Percentiles rank a stretch among this genome's conserved stretches.
Conservation (phyloP, 331 rosid genomes). For the Pyracantha coccinea region DNA sequence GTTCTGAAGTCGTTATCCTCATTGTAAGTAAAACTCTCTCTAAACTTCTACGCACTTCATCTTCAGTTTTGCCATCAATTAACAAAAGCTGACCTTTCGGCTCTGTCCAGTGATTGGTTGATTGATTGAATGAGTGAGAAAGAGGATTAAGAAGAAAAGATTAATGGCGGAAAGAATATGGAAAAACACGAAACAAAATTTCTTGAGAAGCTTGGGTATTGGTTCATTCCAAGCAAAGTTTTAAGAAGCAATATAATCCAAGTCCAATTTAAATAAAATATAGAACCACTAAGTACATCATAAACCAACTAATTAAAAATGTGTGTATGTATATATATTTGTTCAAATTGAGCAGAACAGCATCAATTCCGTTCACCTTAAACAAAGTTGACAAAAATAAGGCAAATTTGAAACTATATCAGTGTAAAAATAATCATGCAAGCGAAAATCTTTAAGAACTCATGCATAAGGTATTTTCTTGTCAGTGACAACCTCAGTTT, state of each 20-base stretch:
- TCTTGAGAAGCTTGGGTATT: not conserved
- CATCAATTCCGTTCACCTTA: no score
- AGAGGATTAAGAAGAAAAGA: conserved; percentile 4
- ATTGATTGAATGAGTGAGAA: not conserved
- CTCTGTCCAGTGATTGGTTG: conserved; percentile 31
- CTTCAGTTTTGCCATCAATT: conserved; percentile 86
- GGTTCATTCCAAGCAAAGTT: not conserved
- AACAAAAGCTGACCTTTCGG: conserved; percentile 87
- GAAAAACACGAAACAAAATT: not conserved
- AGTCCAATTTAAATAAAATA: no score
- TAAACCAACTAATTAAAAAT: no score
- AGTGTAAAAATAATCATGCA: no score
- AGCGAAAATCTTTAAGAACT: no score
- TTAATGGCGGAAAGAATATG: not conserved
- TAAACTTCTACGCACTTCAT: conserved; percentile 69
- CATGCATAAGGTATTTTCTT: no score
- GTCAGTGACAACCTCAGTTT: no score
- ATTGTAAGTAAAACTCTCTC: conserved; percentile 85
- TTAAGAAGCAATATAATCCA: not conserved
- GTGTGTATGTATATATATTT: no score
- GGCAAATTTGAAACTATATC: no score
- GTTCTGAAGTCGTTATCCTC: conserved; percentile 81
- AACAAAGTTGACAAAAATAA: no score
- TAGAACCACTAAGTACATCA: no score
- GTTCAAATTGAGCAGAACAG: no score